phyloP scores from a whole-genome alignment of 805 yeast genomes.

The Wickerhamomyces queroliae region DNA sequence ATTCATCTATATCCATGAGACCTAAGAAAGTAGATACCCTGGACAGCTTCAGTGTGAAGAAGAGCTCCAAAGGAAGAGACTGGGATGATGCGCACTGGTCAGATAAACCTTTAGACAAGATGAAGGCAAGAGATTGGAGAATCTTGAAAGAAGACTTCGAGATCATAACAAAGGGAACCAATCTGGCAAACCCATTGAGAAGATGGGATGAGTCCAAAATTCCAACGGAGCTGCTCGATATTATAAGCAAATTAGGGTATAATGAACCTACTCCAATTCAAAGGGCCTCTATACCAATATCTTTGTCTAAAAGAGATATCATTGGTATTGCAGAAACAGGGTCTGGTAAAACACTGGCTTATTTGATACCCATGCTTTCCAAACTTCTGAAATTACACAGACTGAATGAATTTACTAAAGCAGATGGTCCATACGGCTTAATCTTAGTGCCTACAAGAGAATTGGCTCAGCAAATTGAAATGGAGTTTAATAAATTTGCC shows the following conservation, averaged over 20 bases:
- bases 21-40: constrained; percentile 8
- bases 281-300: constrained; percentile 78
- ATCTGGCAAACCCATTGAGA: constrained; percentile 52
- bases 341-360: constrained; percentile 89
- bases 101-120: constrained; percentile 51
- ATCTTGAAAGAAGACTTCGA: constrained; percentile 73
- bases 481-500: constrained; percentile 53
- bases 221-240: constrained; percentile 33
- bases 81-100: constrained; percentile 49
- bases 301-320: constrained; percentile 53
- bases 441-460: constrained; percentile 92
- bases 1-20: constrained; percentile 10
- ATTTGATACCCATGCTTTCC: constrained; percentile 63
- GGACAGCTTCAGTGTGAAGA: constrained; percentile 10
- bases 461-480: constrained; percentile 79
- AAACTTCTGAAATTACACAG: constrained; percentile 44
- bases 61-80: constrained; percentile 6
- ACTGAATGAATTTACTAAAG: constrained; percentile 37
- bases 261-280: constrained; percentile 85
- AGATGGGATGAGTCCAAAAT: constrained; percentile 64
- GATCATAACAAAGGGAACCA: constrained; percentile 47
- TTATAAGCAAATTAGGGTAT: constrained; percentile 40
- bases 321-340: constrained; percentile 96
- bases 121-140: constrained; percentile 89
- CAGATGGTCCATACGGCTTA: constrained; percentile 68